Evolutionary conservation across 768 basidiomycete species (phyloP).

Genomic region (Suillus fuscotomentosus): DNA sequence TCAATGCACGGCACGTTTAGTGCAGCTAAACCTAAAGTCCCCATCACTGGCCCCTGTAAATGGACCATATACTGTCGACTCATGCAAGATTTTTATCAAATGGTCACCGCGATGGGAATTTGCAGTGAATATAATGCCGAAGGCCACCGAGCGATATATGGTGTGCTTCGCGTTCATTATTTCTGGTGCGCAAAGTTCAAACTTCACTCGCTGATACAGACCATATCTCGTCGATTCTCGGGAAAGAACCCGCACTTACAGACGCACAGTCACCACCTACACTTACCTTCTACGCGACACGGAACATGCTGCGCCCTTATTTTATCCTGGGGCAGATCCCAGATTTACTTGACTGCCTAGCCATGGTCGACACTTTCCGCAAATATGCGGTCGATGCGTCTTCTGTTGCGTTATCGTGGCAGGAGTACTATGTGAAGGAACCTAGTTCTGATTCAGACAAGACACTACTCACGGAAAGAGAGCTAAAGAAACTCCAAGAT

Average conservation of each 20-base stretch:
- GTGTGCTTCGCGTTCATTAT: background rate
- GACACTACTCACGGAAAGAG: constrained; percentile 18
- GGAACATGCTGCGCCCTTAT: constrained; percentile 27
- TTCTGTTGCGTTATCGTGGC: constrained; percentile 24
- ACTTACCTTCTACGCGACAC: constrained; percentile 25
- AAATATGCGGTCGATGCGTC: constrained; percentile 15
- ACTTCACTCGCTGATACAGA: constrained; percentile 5
- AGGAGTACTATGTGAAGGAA: constrained; percentile 19
- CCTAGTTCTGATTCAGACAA: constrained; percentile 10
- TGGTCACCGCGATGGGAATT: background rate
- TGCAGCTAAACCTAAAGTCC: background rate
- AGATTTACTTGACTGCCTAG: constrained; percentile 25
- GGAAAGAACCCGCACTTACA: background rate
- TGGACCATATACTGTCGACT: background rate
- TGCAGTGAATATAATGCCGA: background rate
- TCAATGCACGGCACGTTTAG: background rate
- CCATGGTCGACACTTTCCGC: constrained; percentile 22
- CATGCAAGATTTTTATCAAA: background rate
- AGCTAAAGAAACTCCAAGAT: constrained; percentile 12
- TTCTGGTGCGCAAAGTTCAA: background rate
- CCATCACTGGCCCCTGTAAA: background rate
- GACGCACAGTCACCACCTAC: constrained; percentile 9
- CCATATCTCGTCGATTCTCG: background rate
- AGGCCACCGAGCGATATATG: constrained; percentile 9
- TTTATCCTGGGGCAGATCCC: constrained; percentile 31